A percentile compares a stretch with the other conserved stretches of the same genome.
Evolutionary conservation across 495 filamentous ascomycete genomes (phyloP).

Genomic region (Penicillium malachiteum): DNA sequence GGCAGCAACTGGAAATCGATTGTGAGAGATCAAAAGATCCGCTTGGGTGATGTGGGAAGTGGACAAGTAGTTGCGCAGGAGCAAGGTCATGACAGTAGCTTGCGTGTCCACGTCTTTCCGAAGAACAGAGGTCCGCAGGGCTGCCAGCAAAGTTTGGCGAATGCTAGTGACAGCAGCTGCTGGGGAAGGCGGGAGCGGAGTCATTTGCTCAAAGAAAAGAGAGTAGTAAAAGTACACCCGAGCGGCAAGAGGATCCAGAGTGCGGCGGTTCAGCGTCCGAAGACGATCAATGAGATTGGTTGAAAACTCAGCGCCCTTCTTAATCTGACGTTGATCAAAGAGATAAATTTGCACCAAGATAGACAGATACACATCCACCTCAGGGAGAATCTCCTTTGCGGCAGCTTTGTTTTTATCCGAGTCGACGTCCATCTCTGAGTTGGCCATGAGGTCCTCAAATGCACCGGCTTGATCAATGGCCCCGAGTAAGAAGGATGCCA

Average conservation of each 20-base stretch:
- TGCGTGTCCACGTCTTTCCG: slow-evolving; percentile 96
- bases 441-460: slow-evolving; percentile 52
- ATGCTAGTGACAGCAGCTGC: slow-evolving; percentile 80
- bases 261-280: slow-evolving; percentile 86
- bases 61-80: slow-evolving; percentile 92
- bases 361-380: slow-evolving; percentile 88
- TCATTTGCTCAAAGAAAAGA: slow-evolving; percentile 86
- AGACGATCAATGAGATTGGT: slow-evolving; percentile 75
- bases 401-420: slow-evolving; percentile 47
- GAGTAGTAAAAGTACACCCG: slow-evolving; percentile 98
- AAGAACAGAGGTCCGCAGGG: slow-evolving; percentile 87
- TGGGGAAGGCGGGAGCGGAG: slow-evolving; percentile 82
- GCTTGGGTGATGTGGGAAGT: slow-evolving; percentile 97
- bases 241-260: slow-evolving; percentile 87
- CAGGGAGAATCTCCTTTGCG: slow-evolving; percentile 75
- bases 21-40: slow-evolving; percentile 91
- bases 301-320: slow-evolving; percentile 82
- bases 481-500: slow-evolving; percentile 66
- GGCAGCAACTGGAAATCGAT: slow-evolving; percentile 86
- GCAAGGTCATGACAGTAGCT: slow-evolving; percentile 87
- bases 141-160: slow-evolving; percentile 80
- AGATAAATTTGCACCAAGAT: slow-evolving; percentile 88
- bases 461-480: slow-evolving; percentile 64
- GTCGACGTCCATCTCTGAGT: slow-evolving; percentile 77
- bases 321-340: slow-evolving; percentile 75